phyloP scores from a whole-genome alignment of 192 early-diverging fungal genomes.

The Coemansia sp. region DNA sequence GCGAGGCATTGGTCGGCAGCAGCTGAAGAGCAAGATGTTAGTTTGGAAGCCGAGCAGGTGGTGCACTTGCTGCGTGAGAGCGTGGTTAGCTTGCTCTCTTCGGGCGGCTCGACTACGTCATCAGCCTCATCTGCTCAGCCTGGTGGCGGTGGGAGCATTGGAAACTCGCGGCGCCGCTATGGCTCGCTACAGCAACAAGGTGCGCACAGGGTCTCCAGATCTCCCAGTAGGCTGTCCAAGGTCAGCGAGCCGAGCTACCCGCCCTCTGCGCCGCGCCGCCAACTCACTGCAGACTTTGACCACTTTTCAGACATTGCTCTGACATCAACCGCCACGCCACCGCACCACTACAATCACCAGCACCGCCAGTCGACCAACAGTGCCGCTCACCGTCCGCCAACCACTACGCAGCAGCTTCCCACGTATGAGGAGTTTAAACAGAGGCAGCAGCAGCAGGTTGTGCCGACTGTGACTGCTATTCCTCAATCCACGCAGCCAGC shows the following conservation, averaged over 20 bases:
- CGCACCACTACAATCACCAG: conserved; percentile 5
- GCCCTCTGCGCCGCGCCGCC: conserved; percentile 31
- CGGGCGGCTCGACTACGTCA: conserved; percentile 22
- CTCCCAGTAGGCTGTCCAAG: conserved; percentile 44
- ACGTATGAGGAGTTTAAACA: conserved; percentile 44
- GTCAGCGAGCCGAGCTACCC: conserved; percentile 51
- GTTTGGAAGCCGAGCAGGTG: conserved; percentile 15
- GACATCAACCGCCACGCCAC: conserved; percentile 21
- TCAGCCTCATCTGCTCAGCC: conserved; percentile 33
- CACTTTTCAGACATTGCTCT: conserved; percentile 47
- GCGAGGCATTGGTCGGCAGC: conserved; percentile 3
- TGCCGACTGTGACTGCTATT: background rate
- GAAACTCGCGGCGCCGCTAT: conserved; percentile 11
- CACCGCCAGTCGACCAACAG: background rate
- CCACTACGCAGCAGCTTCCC: conserved; percentile 16
- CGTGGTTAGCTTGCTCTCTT: conserved; percentile 42
- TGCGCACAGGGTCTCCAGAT: conserved; percentile 15
- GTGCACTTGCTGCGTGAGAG: conserved; percentile 51
- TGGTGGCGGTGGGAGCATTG: background rate
- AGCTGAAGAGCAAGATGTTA: background rate
- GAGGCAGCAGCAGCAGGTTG: conserved; percentile 10
- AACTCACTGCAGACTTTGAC: conserved; percentile 31
- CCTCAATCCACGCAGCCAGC: background rate
- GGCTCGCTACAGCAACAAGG: conserved; percentile 2
- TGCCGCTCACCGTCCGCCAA: background rate